phyloP scores from a whole-genome alignment of 2,329 filamentous ascomycete species.

The Huntiella decipiens region DNA sequence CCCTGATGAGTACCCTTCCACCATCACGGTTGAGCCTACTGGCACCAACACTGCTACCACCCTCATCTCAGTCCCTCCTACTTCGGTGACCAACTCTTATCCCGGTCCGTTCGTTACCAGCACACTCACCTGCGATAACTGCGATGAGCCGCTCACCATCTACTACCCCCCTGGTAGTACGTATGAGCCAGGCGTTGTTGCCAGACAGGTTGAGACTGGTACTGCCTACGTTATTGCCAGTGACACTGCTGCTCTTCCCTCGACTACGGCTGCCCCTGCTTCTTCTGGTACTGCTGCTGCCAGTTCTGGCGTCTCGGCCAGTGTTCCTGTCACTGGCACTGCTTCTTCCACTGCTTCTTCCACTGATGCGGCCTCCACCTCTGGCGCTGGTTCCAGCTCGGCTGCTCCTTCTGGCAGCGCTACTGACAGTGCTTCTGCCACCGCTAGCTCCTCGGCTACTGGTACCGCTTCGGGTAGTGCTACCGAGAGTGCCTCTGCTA shows the following conservation, averaged over 20 bases:
- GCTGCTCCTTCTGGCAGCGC: background rate
- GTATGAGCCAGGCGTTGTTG: background rate
- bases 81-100: conserved; percentile 7
- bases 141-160: conserved; percentile 6
- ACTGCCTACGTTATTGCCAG: conserved; percentile 3
- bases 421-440: background rate
- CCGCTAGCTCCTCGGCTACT: background rate
- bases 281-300: background rate
- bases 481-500: background rate
- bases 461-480: background rate
- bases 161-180: conserved; percentile 9
- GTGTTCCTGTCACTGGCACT: background rate
- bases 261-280: background rate
- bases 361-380: background rate
- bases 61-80: conserved; percentile 4
- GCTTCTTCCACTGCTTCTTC: background rate
- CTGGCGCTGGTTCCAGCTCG: background rate
- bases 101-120: conserved; percentile 6
- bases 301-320: background rate
- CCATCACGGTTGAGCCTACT: conserved; percentile 5
- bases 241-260: background rate
- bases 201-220: conserved; percentile 3
- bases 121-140: conserved; percentile 4
- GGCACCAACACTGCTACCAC: conserved; percentile 7
- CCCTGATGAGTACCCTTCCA: conserved; percentile 5